phyloP scores from a whole-genome alignment of 108 stramenopile species.

The Craspedostauros australis region DNA sequence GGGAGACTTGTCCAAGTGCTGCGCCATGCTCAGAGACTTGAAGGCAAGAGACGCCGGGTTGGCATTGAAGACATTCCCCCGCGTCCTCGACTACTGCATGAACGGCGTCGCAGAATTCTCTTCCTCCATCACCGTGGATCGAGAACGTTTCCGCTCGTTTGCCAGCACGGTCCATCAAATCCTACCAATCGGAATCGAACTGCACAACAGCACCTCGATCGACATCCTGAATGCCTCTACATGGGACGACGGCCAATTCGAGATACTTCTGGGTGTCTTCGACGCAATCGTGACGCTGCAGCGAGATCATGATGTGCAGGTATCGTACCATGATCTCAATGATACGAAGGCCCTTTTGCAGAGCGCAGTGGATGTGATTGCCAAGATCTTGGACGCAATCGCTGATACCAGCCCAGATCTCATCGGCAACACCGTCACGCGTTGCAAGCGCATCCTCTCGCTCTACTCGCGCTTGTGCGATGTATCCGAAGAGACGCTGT shows the following conservation, averaged over 20 bases:
- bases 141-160: too few relatives aligned
- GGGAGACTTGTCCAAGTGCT: conserved; percentile 6
- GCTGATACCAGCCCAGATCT: too few relatives aligned
- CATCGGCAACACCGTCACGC: too few relatives aligned
- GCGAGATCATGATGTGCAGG: conserved; percentile 12
- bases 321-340: conserved; percentile 19
- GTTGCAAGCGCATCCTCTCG: too few relatives aligned
- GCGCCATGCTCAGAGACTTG: conserved; percentile 11
- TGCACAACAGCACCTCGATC: too few relatives aligned
- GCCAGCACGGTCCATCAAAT: too few relatives aligned
- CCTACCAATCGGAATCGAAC: too few relatives aligned
- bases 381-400: conserved; percentile 8
- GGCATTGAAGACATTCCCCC: conserved; percentile 15
- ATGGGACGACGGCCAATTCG: conserved; percentile 18
- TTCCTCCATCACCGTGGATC: too few relatives aligned
- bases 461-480: too few relatives aligned
- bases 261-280: conserved; percentile 12
- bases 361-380: conserved; percentile 1
- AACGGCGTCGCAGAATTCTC: conserved; percentile 20
- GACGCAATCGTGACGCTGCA: conserved; percentile 13
- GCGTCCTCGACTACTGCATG: conserved; percentile 22
- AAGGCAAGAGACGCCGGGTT: conserved; percentile 6
- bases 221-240: too few relatives aligned
- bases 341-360: conserved; percentile 6
- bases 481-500: too few relatives aligned